Conservation (phyloP, 2,329 filamentous ascomycete genomes). For the Beauveria sp. region DNA sequence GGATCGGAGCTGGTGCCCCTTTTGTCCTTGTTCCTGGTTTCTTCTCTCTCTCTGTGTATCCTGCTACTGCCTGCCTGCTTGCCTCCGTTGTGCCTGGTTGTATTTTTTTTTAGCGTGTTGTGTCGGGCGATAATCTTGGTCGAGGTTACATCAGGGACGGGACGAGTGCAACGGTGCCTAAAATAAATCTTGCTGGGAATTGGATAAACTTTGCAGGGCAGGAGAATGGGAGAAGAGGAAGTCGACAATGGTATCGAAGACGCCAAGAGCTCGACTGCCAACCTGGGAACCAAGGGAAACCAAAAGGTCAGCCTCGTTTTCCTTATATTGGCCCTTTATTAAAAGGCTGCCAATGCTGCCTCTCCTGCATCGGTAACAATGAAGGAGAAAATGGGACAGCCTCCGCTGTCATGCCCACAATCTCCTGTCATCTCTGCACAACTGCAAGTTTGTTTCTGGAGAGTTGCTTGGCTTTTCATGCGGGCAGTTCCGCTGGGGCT, state of each 20-base stretch:
- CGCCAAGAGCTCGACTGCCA: background rate
- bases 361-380: background rate
- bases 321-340: background rate
- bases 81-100: background rate
- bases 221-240: background rate
- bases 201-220: background rate
- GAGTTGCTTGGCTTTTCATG: background rate
- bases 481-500: background rate
- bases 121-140: background rate
- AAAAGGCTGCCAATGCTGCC: background rate
- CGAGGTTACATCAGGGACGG: slow-evolving; percentile 1
- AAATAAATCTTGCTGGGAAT: background rate
- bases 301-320: background rate
- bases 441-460: background rate
- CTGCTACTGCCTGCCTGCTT: too few species aligned
- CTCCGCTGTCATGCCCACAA: background rate
- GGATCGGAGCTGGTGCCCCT: background rate
- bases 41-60: background rate
- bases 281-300: background rate
- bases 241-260: background rate
- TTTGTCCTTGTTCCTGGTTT: background rate
- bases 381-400: background rate
- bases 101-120: background rate
- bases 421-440: background rate
- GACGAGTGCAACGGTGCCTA: background rate